phyloP scores from a whole-genome alignment of 106 monocot species.

The Amphibolis antarctica region DNA sequence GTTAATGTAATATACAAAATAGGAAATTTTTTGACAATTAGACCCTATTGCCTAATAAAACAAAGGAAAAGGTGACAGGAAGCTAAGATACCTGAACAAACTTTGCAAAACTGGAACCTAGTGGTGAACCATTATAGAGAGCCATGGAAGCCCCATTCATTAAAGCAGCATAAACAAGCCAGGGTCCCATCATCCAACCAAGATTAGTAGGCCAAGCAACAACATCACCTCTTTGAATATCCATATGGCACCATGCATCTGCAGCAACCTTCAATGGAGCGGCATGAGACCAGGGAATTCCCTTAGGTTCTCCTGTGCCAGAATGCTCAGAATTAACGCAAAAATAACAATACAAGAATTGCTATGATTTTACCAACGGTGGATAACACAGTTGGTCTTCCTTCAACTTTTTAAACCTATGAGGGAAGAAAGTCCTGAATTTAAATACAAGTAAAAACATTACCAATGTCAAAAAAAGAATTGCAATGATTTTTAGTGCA shows the following conservation, averaged over 20 bases:
- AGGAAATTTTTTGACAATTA: not conserved
- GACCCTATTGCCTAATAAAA: too few species aligned
- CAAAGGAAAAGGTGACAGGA: too few species aligned
- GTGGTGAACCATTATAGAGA: slow-evolving; percentile 84
- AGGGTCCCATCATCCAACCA: slow-evolving; percentile 99
- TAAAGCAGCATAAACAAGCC: slow-evolving; percentile 92
- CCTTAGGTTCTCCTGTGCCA: slow-evolving; percentile 81
- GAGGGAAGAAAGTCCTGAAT: too few species aligned
- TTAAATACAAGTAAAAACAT: too few species aligned
- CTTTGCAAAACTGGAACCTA: slow-evolving; percentile 70
- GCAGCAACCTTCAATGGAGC: slow-evolving; percentile 92
- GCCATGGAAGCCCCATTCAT: slow-evolving; percentile 96
- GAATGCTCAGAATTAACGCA: not conserved
- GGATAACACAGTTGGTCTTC: too few species aligned
- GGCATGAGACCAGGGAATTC: slow-evolving; percentile 91
- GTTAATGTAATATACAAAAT: too few species aligned
- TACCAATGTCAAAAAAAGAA: not conserved
- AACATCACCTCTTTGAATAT: slow-evolving; percentile 83
- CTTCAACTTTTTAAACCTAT: too few species aligned
- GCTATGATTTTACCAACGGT: too few species aligned
- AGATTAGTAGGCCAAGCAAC: slow-evolving; percentile 98
- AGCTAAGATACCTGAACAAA: slow-evolving; percentile 63
- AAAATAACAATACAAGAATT: not conserved
- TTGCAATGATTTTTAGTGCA: too few species aligned
- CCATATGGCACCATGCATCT: slow-evolving; percentile 92